Conservation (phyloP, 176 grass and related monocot genomes). For the Saccharum spontaneum region DNA sequence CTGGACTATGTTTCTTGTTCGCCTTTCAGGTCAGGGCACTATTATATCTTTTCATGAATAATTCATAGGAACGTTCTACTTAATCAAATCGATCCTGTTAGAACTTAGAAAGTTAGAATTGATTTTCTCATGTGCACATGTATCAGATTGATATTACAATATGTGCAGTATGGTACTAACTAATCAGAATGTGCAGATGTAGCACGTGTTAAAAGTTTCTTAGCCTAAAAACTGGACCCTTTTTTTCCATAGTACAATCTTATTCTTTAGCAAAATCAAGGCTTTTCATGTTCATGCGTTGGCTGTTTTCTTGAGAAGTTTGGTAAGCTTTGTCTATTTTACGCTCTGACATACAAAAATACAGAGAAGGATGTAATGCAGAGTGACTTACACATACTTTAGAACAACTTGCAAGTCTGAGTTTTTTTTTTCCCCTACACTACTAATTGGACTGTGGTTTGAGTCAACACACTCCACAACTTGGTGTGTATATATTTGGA, state of each 20-base stretch:
- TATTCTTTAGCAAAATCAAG: no score
- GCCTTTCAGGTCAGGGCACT: conserved; percentile 68
- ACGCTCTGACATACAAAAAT: not conserved
- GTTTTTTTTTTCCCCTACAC: not conserved
- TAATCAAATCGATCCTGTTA: not conserved
- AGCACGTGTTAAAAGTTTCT: not conserved
- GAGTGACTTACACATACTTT: no score
- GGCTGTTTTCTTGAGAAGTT: not conserved
- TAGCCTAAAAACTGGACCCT: not conserved
- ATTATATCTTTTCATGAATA: not conserved
- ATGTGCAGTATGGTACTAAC: not conserved
- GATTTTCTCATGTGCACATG: not conserved
- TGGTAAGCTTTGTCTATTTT: not conserved
- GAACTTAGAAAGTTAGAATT: not conserved
- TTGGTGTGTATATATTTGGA: conserved; percentile 17
- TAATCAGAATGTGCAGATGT: not conserved
- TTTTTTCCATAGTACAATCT: no score
- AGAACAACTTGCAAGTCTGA: no score
- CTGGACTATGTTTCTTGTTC: conserved; percentile 94
- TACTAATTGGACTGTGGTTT: not conserved
- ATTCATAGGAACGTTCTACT: not conserved
- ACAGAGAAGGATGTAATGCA: not conserved
- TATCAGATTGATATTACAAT: not conserved
- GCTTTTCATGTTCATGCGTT: not conserved
- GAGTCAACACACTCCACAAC: not conserved